phyloP scores from a whole-genome alignment of 352 stramenopile genomes.

The Phytophthora citrophthora region DNA sequence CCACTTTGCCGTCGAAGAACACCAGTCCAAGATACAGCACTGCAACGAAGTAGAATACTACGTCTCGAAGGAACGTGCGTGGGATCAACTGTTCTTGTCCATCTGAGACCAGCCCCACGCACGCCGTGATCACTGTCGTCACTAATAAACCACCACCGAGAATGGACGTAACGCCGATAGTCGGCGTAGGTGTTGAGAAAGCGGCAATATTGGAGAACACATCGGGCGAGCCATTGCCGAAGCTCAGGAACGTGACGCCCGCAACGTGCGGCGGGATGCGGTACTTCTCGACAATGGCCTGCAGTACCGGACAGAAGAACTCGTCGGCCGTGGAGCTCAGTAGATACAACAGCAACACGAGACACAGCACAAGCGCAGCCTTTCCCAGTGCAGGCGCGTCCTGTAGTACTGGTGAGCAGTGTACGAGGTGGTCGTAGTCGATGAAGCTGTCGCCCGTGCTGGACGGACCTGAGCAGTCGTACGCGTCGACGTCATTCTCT shows the following conservation, averaged over 20 bases:
- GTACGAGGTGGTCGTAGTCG: constrained; percentile 71
- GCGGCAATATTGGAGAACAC: constrained; percentile 85
- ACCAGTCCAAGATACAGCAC: constrained; percentile 76
- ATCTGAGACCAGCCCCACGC: constrained; percentile 70
- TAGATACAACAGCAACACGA: constrained; percentile 75
- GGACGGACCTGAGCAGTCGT: constrained; percentile 40
- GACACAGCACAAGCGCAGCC: constrained; percentile 48
- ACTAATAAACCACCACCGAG: constrained; percentile 74
- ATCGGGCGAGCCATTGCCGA: constrained; percentile 79
- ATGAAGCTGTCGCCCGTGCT: constrained; percentile 50
- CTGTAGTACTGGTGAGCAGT: constrained; percentile 56
- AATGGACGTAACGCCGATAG: constrained; percentile 74
- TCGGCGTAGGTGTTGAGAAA: constrained; percentile 65
- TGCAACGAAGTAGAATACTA: constrained; percentile 74
- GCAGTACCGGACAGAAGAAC: constrained; percentile 82
- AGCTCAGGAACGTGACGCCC: constrained; percentile 84
- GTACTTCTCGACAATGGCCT: constrained; percentile 82
- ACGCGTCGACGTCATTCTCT: constrained; percentile 12
- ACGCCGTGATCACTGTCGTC: constrained; percentile 81
- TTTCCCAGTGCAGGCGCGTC: constrained; percentile 47
- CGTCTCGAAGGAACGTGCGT: constrained; percentile 75
- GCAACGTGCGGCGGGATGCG: constrained; percentile 75
- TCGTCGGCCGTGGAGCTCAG: constrained; percentile 83
- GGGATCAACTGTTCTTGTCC: constrained; percentile 79
- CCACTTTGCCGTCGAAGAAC: constrained; percentile 76